Evolutionary conservation across 2,329 filamentous ascomycete genomes (phyloP).

Genomic region (Aspergillus fumigatiaffinis): DNA sequence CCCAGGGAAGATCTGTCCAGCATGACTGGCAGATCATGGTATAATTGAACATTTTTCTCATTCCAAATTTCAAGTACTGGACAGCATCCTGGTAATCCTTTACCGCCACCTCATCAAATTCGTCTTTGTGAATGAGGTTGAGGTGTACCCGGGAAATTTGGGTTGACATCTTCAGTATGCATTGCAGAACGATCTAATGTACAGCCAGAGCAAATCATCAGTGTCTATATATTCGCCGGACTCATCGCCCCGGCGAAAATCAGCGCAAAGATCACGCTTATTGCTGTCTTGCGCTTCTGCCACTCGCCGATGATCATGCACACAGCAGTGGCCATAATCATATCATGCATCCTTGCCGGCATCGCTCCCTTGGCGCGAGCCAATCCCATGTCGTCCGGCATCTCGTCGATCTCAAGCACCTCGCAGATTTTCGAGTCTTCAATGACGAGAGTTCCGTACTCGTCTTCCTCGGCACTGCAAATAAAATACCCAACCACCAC

Average conservation of each 20-base stretch:
- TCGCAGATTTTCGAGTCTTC: constrained; percentile 7
- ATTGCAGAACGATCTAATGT: neutral
- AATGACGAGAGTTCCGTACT: constrained; percentile 8
- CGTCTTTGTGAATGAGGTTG: too few species aligned
- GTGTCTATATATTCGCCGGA: neutral
- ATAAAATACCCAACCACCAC: constrained; percentile 1
- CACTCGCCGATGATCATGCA: constrained; percentile 16
- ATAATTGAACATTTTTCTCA: neutral
- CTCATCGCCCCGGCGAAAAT: neutral
- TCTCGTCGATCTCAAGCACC: neutral
- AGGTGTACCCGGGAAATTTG: too few species aligned
- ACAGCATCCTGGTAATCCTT: too few species aligned
- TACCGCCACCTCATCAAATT: too few species aligned
- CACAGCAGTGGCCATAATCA: constrained; percentile 13
- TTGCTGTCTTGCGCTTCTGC: constrained; percentile 2
- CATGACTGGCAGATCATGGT: neutral
- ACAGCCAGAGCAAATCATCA: neutral
- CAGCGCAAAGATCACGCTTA: neutral
- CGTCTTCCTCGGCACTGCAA: neutral
- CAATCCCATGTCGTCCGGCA: neutral
- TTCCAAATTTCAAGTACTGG: neutral
- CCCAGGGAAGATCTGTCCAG: neutral
- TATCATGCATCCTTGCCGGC: constrained; percentile 4
- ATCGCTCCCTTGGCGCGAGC: neutral
- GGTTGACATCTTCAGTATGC: too few species aligned